Evolutionary conservation across 2,329 filamentous ascomycete genomes (phyloP).

Genomic region (Verticillium dahliae): DNA sequence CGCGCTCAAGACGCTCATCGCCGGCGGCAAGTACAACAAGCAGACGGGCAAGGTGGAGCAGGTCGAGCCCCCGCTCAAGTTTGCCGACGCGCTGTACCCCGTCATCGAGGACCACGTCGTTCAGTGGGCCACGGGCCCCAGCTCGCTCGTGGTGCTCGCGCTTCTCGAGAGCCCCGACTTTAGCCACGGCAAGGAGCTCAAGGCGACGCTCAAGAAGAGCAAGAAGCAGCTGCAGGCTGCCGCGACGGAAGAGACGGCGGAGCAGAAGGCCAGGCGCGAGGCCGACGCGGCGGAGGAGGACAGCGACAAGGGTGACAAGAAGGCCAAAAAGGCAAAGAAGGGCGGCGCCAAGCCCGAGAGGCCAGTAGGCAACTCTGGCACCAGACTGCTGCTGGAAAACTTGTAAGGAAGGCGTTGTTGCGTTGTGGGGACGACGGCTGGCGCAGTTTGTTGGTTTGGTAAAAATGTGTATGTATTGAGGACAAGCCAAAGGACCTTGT

Average conservation of each 20-base stretch:
- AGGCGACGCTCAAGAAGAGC: conserved; percentile 64
- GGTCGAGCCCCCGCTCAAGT: conserved; percentile 70
- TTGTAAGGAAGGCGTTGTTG: too few relatives aligned
- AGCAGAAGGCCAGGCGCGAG: conserved; percentile 45
- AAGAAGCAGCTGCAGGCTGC: conserved; percentile 66
- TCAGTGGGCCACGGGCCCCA: conserved; percentile 79
- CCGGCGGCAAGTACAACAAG: conserved; percentile 81
- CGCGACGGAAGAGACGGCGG: conserved; percentile 49
- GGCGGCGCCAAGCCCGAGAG: conserved; percentile 33
- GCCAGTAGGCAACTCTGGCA: conserved; percentile 54
- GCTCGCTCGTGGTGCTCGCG: conserved; percentile 79
- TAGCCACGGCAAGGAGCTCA: conserved; percentile 56
- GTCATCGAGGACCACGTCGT: conserved; percentile 69
- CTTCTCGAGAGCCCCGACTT: conserved; percentile 73
- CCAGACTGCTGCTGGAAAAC: conserved; percentile 48
- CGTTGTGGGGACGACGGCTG: background rate
- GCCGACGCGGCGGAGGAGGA: conserved; percentile 36
- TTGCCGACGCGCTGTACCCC: conserved; percentile 75
- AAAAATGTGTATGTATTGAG: conserved; percentile 39
- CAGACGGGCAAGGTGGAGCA: conserved; percentile 63
- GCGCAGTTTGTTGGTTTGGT: too few relatives aligned
- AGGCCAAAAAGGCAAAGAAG: conserved; percentile 33
- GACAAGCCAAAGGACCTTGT: background rate
- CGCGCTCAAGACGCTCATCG: conserved; percentile 86
- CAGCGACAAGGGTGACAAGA: conserved; percentile 31